A percentile compares a stretch with the other conserved stretches of the same genome.
These are phyloP conservation scores for Boletus sp. DNA, from an alignment of 768 basidiomycete genomes.

Conservation along the genomic window DNA sequence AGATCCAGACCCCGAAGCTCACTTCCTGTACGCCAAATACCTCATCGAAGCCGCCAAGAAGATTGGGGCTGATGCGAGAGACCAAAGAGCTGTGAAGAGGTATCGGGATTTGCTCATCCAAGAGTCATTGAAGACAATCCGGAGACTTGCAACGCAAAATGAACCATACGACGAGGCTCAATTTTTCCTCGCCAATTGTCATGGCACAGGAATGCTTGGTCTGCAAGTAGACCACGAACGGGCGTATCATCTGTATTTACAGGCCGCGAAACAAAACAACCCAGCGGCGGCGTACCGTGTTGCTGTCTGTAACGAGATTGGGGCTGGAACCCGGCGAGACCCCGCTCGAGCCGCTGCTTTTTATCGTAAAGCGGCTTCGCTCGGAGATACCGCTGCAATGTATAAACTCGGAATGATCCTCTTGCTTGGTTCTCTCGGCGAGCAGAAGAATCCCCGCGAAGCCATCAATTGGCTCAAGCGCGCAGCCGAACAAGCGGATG, in stretches of 20 bases:
- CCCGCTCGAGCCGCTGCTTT: conserved; percentile 88
- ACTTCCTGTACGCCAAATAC: conserved; percentile 98
- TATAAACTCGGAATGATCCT: conserved; percentile 99
- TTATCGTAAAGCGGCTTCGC: conserved; percentile 93
- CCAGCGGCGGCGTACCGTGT: conserved; percentile 94
- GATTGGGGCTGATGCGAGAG: conserved; percentile 68
- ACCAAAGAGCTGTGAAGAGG: conserved; percentile 83
- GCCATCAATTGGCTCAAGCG: conserved; percentile 93
- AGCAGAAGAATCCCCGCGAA: conserved; percentile 84
- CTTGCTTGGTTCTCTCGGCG: conserved; percentile 78
- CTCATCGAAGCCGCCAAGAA: conserved; percentile 97
- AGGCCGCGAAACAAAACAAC: conserved; percentile 97
- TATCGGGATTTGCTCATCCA: conserved; percentile 85
- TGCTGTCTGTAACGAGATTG: conserved; percentile 98
- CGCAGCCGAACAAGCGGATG: conserved; percentile 96
- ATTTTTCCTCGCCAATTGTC: conserved; percentile 97
- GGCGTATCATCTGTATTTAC: conserved; percentile 94
- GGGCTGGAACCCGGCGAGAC: conserved; percentile 91
- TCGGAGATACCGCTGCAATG: conserved; percentile 98
- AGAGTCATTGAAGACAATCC: conserved; percentile 90
- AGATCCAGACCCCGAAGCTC: conserved; percentile 97
- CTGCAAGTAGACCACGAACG: conserved; percentile 96
- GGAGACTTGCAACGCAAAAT: conserved; percentile 88
- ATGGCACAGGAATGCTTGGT: conserved; percentile 95
- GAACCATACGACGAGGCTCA: conserved; percentile 95